Conservation (phyloP, 1,139 yeast species). For the Saccharomyces hybrid region DNA sequence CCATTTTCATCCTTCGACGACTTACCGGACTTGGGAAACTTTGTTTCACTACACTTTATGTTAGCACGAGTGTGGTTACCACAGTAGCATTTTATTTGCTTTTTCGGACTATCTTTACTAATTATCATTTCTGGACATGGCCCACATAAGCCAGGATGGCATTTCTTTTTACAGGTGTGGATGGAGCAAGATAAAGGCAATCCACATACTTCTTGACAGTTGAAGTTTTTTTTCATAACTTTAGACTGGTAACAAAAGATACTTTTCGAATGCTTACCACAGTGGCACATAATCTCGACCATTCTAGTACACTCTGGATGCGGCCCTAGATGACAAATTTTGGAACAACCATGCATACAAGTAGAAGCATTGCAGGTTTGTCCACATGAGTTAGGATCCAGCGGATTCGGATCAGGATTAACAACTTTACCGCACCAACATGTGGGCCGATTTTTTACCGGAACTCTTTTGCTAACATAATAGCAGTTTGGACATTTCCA, state of each 20-base stretch:
- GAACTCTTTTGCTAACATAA: constrained; percentile 43
- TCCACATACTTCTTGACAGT: constrained; percentile 55
- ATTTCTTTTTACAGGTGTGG: constrained; percentile 50
- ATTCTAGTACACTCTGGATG: constrained; percentile 73
- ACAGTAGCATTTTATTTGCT: constrained; percentile 57
- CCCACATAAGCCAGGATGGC: constrained; percentile 81
- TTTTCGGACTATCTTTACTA: constrained; percentile 5
- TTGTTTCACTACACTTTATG: constrained; percentile 44
- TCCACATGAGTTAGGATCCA: constrained; percentile 84
- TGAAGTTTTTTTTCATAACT: constrained; percentile 51
- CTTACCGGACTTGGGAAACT: constrained; percentile 22
- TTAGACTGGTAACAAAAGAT: constrained; percentile 69
- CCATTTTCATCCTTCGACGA: constrained; percentile 20
- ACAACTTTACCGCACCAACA: constrained; percentile 88
- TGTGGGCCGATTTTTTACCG: constrained; percentile 45
- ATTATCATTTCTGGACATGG: constrained; percentile 42
- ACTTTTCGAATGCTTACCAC: constrained; percentile 64
- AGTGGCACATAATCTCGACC: constrained; percentile 66
- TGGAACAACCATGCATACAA: constrained; percentile 71
- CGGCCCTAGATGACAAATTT: constrained; percentile 83
- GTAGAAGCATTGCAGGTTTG: constrained; percentile 52
- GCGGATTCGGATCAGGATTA: constrained; percentile 53
- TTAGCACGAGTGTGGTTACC: constrained; percentile 42
- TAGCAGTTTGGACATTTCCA: constrained; percentile 94
- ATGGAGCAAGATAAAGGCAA: constrained; percentile 60